Base-by-base conservation (phyloP, 208 protist species). In the Porcisia deanei region DNA sequence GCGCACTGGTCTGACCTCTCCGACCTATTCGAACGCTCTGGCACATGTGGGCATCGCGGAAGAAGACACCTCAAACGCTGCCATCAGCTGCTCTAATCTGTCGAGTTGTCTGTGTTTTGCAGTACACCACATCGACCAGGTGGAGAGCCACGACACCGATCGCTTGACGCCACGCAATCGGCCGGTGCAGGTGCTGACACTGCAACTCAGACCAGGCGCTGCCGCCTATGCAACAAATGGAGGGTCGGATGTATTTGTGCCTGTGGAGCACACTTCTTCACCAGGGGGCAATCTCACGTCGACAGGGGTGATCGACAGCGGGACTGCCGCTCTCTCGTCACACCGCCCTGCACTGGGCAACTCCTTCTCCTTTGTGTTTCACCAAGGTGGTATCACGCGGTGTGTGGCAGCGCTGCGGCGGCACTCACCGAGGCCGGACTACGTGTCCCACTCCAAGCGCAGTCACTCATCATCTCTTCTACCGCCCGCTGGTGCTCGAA, bases 311-410 rank as follows among this genome's bases (percentile, higher is more conserved):
- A 47, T 18, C 1, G 22, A 37, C 8, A 10, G 41, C 41, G 41
- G 9, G 2, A 53, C 37, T 49, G 54, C 2, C 8, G 45, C 66
- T 7, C 30, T 22, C 47, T 58, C 49, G 37, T n/a, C 30, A 10
- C 1, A 39, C 68, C 37, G 53, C 58, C 3, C 69, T 64, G 39
- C 54, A 14, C 22, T 39, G 37, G 9, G 34, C 53, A 64, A 4
- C 6, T 47, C 60, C 41, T 76, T 78, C 55, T 55, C 72, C 63
- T 80, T 88, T 60, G 66, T 80, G 20, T 88, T 88, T 54, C 77
- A 85, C 63, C 68, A 70, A 41, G 85, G 85, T 73, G 81, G 81
- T 60, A 81, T 83, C 34, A 76, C 83, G 58, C 73, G 83, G 20
- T 86, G 80, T 55, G 61, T 86, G 43, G 64, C 72, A 1, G 77